These are phyloP conservation scores for Aspergillus piperis DNA, from an alignment of 2,329 filamentous ascomycete genomes.

Conservation along the genomic window DNA sequence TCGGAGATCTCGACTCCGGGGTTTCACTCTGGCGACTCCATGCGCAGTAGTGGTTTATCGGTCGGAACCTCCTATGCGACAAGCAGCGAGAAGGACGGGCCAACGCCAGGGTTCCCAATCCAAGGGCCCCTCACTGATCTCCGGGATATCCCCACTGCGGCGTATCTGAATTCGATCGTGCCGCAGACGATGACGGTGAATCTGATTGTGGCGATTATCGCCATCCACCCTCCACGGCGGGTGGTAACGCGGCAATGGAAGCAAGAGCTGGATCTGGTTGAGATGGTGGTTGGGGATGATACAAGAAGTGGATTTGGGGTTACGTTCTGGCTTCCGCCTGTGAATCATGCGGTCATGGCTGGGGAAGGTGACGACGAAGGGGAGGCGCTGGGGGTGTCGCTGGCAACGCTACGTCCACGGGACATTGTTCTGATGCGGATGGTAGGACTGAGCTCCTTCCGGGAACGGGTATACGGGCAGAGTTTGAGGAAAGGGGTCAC, in stretches of 20 bases:
- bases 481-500: slow-evolving; percentile 73
- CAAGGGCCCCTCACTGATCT: slow-evolving; percentile 62
- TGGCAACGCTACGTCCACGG: slow-evolving; percentile 60
- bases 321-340: slow-evolving; percentile 74
- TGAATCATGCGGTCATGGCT: slow-evolving; percentile 18
- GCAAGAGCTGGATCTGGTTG: slow-evolving; percentile 65
- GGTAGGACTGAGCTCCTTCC: slow-evolving; percentile 75
- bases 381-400: slow-evolving; percentile 42
- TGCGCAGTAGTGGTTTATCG: slow-evolving; percentile 28
- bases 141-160: slow-evolving; percentile 67
- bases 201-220: slow-evolving; percentile 76
- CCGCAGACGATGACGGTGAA: slow-evolving; percentile 83
- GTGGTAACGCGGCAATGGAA: slow-evolving; percentile 63
- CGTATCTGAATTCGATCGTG: slow-evolving; percentile 64
- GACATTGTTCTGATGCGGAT: slow-evolving; percentile 81
- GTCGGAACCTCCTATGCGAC: slow-evolving; percentile 20
- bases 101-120: slow-evolving; percentile 29
- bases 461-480: slow-evolving; percentile 78
- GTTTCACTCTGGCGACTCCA: slow-evolving; percentile 21
- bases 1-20: slow-evolving; percentile 30
- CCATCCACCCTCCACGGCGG: slow-evolving; percentile 65
- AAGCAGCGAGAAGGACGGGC: slow-evolving; percentile 16
- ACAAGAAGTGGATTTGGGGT: slow-evolving; percentile 77
- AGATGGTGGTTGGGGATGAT: slow-evolving; percentile 81
- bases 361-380: slow-evolving; percentile 14